Base-by-base conservation (phyloP, 345 rosid species). In the Brassica napus region DNA sequence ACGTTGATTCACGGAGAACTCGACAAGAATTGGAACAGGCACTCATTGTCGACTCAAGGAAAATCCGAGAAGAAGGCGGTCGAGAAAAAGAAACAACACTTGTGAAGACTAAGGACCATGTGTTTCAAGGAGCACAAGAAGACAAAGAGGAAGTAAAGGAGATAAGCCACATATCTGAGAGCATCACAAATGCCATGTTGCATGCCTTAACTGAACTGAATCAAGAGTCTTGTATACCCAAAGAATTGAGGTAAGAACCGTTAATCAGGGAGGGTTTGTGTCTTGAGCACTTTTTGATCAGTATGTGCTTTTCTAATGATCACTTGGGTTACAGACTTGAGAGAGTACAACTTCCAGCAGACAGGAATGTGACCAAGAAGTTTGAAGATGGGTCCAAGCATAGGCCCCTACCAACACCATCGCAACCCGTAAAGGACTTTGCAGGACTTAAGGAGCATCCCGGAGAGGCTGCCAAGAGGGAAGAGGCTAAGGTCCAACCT, bases 241-340 rank as follows among this genome's bases (percentile, higher is more conserved):
- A 65, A 14, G 76, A 65, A 65, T 10, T 54, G 8, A 73, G 82
- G 82, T 73, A 72, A 44, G 68, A 71, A 37, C 37, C 61, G 39
- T 28, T 2, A 52, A 3, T 65, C 4, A 65, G 32, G 11, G 11
- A 12, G 26, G 35, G 54, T 12, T 44, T 42, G 49, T 58, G 3
- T 65, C 28, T 57, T 71, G 67, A 78, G 5, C 54, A 18, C 12
- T 30, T 30, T 30, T 52, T 72, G 49, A 23, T 42, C n/a, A 31
- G 5, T 30, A 24, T 74, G 24, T 55, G 10, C 65, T 3, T 59
- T 24, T 59, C 71, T 78, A 55, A 72, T 54, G 61, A 10, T 65
- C 9, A 30, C 61, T 57, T 72, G 63, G 8, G n/a, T 7, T 30
- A 47, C 82, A 79, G 78, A 59, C 63, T 63, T 23, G 77, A 23